A percentile compares a stretch with the other conserved stretches of the same genome.
Conservation (phyloP, 208 protist species). For the Crithidia expoeki region DNA sequence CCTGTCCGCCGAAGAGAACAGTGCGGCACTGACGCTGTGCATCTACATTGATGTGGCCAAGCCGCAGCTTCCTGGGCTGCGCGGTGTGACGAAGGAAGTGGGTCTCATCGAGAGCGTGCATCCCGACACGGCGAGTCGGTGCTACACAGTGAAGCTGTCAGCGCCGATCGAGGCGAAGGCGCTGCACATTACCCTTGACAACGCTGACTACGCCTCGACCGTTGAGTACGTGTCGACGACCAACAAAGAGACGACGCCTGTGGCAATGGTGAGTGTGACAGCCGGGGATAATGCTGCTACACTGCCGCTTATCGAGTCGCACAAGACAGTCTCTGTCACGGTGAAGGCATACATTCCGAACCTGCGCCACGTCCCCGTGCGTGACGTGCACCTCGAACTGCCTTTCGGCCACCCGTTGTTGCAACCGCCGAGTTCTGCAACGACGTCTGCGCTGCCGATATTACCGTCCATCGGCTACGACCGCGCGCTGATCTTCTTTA, state of each 20-base stretch:
- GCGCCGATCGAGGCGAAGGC: conserved; percentile 18
- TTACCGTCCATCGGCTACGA: conserved; percentile 41
- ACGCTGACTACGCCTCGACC: conserved; percentile 23
- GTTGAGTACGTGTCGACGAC: conserved; percentile 33
- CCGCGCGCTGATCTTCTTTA: conserved; percentile 74
- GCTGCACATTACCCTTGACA: conserved; percentile 25
- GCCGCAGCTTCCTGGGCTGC: conserved; percentile 22
- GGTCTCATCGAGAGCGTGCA: conserved; percentile 30
- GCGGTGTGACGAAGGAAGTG: conserved; percentile 13
- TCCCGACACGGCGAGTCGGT: conserved; percentile 8
- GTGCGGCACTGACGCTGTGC: conserved; percentile 34
- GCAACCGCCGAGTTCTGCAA: not conserved
- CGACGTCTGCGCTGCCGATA: conserved; percentile 7
- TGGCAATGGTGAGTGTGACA: conserved; percentile 20
- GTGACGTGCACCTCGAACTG: conserved; percentile 41
- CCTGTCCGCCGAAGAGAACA: conserved; percentile 33
- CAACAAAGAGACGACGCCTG: conserved; percentile 20
- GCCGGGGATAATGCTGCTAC: conserved; percentile 16
- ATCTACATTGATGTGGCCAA: conserved; percentile 61
- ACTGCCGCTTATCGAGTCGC: conserved; percentile 26
- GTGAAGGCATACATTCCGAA: conserved; percentile 18
- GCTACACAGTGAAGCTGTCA: conserved; percentile 33
- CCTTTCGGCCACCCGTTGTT: conserved; percentile 15
- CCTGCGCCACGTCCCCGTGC: conserved; percentile 21
- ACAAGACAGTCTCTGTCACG: conserved; percentile 20